phyloP scores from a whole-genome alignment of 495 filamentous ascomycete species.

The Evansstolkia leycettana region DNA sequence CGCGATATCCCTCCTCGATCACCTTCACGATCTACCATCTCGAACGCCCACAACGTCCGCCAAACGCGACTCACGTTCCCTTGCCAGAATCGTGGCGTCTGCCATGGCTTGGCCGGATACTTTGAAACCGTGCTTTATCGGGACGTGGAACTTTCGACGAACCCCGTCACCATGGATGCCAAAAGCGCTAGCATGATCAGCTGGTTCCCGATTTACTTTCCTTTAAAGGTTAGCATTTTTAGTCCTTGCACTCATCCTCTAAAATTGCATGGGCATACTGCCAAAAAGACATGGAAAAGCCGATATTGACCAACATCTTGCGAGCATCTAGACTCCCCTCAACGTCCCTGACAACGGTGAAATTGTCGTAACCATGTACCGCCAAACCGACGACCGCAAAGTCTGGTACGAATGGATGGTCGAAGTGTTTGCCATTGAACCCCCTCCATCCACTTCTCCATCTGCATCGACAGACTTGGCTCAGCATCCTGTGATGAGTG shows the following conservation, averaged over 20 bases:
- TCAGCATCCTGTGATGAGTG: conserved; percentile 20
- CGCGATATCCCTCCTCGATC: conserved; percentile 25
- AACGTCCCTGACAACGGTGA: conserved; percentile 77
- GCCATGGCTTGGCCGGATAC: conserved; percentile 87
- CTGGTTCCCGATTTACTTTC: conserved; percentile 99
- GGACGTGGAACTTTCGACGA: conserved; percentile 77
- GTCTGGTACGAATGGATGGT: conserved; percentile 99
- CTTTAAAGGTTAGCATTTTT: conserved; percentile 65
- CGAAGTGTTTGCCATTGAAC: conserved; percentile 58
- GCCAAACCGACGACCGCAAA: conserved; percentile 85
- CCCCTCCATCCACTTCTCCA: conserved; percentile 2
- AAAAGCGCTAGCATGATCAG: conserved; percentile 96
- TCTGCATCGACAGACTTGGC: conserved; percentile 5
- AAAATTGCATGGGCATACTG: background rate
- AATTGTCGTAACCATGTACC: conserved; percentile 84
- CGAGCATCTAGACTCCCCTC: conserved; percentile 54
- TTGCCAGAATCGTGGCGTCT: conserved; percentile 59
- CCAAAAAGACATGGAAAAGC: background rate
- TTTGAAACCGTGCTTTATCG: conserved; percentile 88
- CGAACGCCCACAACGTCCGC: conserved; percentile 82
- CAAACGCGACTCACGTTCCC: conserved; percentile 64
- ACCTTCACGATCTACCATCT: conserved; percentile 20
- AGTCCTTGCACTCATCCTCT: background rate
- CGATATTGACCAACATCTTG: conserved; percentile 8
- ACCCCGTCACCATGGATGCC: conserved; percentile 79